phyloP scores from a whole-genome alignment of 2,329 filamentous ascomycete genomes.

The Claviceps sp. region DNA sequence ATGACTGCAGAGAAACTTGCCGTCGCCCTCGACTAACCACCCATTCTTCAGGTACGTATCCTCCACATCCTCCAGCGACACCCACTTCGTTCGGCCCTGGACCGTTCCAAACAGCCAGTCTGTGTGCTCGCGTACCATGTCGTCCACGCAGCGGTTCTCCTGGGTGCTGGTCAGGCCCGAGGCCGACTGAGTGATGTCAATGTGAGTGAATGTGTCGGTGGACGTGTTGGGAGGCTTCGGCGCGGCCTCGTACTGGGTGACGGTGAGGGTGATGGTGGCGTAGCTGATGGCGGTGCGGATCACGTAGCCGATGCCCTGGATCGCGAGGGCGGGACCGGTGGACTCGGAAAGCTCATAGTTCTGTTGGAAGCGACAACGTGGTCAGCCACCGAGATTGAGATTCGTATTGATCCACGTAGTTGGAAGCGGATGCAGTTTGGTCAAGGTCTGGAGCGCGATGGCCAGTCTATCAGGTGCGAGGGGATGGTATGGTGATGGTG shows the following conservation, averaged over 20 bases:
- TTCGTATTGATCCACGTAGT: no score
- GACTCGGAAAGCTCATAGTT: slow-evolving; percentile 62
- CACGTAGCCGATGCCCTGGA: slow-evolving; percentile 62
- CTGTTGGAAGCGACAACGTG: slow-evolving; percentile 26
- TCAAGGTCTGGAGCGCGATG: no score
- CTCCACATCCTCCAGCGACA: slow-evolving; percentile 32
- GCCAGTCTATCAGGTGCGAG: no score
- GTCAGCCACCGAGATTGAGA: no score
- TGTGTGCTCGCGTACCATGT: slow-evolving; percentile 44
- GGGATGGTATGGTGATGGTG: no score
- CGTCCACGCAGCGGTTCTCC: slow-evolving; percentile 42
- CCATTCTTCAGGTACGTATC: slow-evolving; percentile 43
- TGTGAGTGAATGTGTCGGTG: slow-evolving; percentile 36
- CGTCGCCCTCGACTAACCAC: slow-evolving; percentile 47
- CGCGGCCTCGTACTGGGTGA: slow-evolving; percentile 40
- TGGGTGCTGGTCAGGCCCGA: slow-evolving; percentile 55
- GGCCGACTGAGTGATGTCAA: slow-evolving; percentile 62
- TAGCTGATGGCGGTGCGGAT: slow-evolving; percentile 57
- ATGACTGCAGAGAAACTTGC: slow-evolving; percentile 50
- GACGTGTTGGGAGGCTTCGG: slow-evolving; percentile 26
- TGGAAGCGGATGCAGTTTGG: no score
- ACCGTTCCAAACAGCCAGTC: slow-evolving; percentile 74
- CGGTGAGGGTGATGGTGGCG: slow-evolving; percentile 53
- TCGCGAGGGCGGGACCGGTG: slow-evolving; percentile 52
- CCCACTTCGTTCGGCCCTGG: slow-evolving; percentile 42